Evolutionary conservation across 768 basidiomycete species (phyloP), one percentile per base, ranked within the genome.

Genomic region (Sporobolomyces roseus): DNA sequence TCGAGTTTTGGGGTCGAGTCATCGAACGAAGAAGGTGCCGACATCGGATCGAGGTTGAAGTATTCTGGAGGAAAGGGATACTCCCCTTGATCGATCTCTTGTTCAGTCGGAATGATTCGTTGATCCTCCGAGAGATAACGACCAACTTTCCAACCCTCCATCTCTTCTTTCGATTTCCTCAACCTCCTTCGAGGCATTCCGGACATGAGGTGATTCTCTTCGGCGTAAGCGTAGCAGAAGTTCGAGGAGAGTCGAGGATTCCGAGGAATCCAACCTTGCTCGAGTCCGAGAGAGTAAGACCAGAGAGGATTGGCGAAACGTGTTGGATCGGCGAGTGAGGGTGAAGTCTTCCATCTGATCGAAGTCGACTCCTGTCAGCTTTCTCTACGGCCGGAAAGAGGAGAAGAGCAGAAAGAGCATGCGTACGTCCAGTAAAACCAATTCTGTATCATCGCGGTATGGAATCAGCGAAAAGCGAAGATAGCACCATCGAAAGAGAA

Each of bases 371-470:
- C 9, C 38, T n/a, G 38, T 41, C 38, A 41, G 38, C 9, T 41
- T 41, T 13, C 16, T n/a, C 5, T 25, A 19, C n/a, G n/a, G n/a
- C n/a, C n/a, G n/a, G 35, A 16, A 5, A 19, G 23, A 14, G 33
- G 61, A 32, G 43, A 43, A 52, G 2, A 65, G 69, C 10, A 21
- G 53, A 54, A 30, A 45, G 43, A 84, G 30, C 88, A 88, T 30
- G 21, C 85, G 84, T 91, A 97, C 2, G 91, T 94, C 94, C 94
- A 98, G 84, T 94, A 98, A 84, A 96, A 97, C 82, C 87, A 96
- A 77, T 98, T 87, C 87, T 93, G 78, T 50, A 17, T n/a, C n/a
- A n/a, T n/a, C 7, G 29, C 32, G 10, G 32, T 9, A 9, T n/a
- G 35, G 7, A n/a, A 33, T 25, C 7, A 51, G 27, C n/a, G 27